Evolutionary conservation across 192 early-diverging fungal species (phyloP), one percentile per base, ranked within the genome.

Genomic region (Kickxella alabastrina): DNA sequence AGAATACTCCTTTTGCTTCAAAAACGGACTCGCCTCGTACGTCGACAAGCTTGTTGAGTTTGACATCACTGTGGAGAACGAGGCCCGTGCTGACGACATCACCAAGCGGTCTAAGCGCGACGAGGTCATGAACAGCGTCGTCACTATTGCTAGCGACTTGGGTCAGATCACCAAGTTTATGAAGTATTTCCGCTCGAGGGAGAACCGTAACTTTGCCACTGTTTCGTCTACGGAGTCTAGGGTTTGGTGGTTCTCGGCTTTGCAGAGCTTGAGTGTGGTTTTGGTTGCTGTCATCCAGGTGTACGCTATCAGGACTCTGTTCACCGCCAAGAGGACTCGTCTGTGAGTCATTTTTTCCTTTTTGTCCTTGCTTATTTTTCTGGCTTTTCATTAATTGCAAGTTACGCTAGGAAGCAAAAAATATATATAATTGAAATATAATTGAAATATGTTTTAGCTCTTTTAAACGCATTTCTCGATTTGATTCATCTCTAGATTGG

Each of bases 1-100:
- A 54, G 97, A 99, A 69, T 92, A 94, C 68, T 79, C 88, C 4
- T 94, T 95, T 77, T 99, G 97, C 82, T 99, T 99, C 80, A 87
- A 86, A 56, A 99, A 99, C 62, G 82, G 82, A 29, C 87, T 95
- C 82, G 88, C 92, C 21, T 91, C 92, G 10, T 95, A 93, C 81
- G 85, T 88, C 12, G 92, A 97, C 61, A 99, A 99, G 62, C 71
- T 86, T 7, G 80, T 99, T 24, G 96, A 98, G 65, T 94, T 98
- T 72, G 96, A 98, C 57, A 89, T 98, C 50, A 80, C 84, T 0
- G 79, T 93, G 13, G 92, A 99, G 68, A 82, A 95, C 70, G 93
- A 97, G 77, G 75, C 73, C 22, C 83, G 86, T 21, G 63, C 81
- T 5, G 71, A 79, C 36, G 79, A 86, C 51, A 68, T 77, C 49